Evolutionary conservation across 2,329 filamentous ascomycete genomes (phyloP).

Genomic region (Pseudogymnoascus sp.): DNA sequence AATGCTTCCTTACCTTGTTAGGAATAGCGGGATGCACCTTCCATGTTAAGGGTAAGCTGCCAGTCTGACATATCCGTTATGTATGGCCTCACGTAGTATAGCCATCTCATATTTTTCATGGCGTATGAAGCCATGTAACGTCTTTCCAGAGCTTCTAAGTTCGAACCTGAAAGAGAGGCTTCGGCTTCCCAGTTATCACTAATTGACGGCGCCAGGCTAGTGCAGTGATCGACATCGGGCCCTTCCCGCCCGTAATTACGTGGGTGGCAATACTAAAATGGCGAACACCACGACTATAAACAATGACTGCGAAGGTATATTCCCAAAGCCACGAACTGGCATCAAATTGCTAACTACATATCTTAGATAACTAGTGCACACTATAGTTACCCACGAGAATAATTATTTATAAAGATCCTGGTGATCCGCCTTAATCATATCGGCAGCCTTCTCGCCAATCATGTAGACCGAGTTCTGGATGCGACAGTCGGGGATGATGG

Average conservation of each 20-base stretch:
- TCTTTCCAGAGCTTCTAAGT: neutral
- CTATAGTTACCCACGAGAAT: too few species aligned
- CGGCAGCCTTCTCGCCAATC: slow-evolving; percentile 43
- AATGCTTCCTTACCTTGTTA: neutral
- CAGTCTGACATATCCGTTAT: neutral
- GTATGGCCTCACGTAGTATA: neutral
- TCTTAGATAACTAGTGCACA: too few species aligned
- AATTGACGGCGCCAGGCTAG: neutral
- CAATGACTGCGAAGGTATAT: too few species aligned
- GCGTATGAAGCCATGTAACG: neutral
- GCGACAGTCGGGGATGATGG: slow-evolving; percentile 47
- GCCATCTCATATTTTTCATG: neutral
- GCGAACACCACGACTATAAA: too few species aligned
- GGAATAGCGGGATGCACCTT: slow-evolving; percentile 1
- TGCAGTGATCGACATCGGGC: too few species aligned
- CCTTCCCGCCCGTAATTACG: too few species aligned
- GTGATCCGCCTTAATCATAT: too few species aligned
- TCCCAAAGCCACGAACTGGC: too few species aligned
- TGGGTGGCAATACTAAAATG: too few species aligned
- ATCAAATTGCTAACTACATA: too few species aligned
- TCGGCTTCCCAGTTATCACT: neutral
- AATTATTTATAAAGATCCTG: too few species aligned
- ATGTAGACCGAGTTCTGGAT: slow-evolving; percentile 57
- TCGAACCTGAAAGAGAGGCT: neutral
- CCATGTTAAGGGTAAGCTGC: neutral